Base-by-base conservation (phyloP, 2,329 filamentous ascomycete genomes). In the Amauroascus niger region DNA sequence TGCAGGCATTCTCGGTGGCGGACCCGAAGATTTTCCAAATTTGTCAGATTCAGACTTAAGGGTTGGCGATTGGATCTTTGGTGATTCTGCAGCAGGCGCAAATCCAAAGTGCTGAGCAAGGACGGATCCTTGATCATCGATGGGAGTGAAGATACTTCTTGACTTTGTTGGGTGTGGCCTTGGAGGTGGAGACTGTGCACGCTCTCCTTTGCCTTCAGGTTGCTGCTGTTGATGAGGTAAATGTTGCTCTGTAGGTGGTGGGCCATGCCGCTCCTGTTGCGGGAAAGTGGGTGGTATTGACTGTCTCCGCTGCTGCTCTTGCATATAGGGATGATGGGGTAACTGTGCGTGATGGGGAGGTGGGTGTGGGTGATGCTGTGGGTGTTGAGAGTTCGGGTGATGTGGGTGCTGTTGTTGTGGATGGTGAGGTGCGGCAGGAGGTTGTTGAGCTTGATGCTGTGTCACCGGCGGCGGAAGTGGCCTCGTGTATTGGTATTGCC, bases 91-190 rank as follows among this genome's bases (percentile, higher is more conserved):
- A 46, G 82, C 81, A 2, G 79, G 76, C 8, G 81, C 77, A 60
- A 86, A 80, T 14, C 81, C 83, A 58, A 87, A 83, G 67, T 95
- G 89, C 59, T 91, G 87, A 11, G 88, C 88, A 41, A 96, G 72
- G 55, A 96, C 84, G 1, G 90, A 96, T 47, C 87, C 81, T 62
- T 86, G 89, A 66, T 95, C 90, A 63, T 97, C 93, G 58, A 98
- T 95, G 0, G 93, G 93, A 0, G 93, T 98, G 66, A 97, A 97
- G 56, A 98, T 97, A 68, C 90, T 96, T 66, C 90, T 85, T 20
- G 85, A 84, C 67, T 90, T 90, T 32, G 77, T 71, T 6, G 77
- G 75, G 2, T 79, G 62, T 5, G 87, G 83, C 63, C 84, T 86
- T 1, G 85, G 83, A 58, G 74, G 70, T 8, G 72, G 67, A 53